These are phyloP conservation scores for Asterochloris sp. DNA, from an alignment of 139 green algal genomes.

Conservation along the genomic window DNA sequence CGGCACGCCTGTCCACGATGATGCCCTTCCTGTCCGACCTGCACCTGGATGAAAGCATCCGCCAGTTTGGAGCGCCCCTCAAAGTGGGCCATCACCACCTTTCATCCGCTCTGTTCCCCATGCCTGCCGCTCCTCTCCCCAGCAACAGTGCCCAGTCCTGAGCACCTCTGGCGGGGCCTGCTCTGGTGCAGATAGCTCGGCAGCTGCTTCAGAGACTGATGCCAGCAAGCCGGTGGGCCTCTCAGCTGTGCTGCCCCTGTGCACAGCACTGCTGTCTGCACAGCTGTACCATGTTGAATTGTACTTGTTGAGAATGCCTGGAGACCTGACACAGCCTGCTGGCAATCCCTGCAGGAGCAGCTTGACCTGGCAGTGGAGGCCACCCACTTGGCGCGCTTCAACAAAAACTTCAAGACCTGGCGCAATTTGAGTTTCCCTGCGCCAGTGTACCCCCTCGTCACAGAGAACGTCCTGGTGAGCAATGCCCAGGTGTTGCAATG, in stretches of 20 bases:
- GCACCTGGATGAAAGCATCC: conserved; percentile 87
- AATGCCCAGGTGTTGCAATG: no score
- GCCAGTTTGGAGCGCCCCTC: conserved; percentile 94
- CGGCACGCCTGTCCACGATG: conserved; percentile 52
- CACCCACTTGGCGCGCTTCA: conserved; percentile 65
- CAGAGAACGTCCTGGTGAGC: conserved; percentile 70
- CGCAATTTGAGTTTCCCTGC: conserved; percentile 61
- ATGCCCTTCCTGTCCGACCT: conserved; percentile 64
- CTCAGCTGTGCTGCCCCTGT: not conserved
- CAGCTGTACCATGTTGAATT: not conserved
- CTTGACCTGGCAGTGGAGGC: conserved; percentile 81
- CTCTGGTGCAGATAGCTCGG: no score
- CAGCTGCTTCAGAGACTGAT: no score
- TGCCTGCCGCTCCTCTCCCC: no score
- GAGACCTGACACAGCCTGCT: not conserved
- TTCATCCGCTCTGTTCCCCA: no score
- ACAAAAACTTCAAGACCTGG: conserved; percentile 73
- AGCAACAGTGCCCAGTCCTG: no score
- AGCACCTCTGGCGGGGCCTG: not conserved
- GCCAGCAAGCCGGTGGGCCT: no score
- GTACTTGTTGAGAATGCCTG: not conserved
- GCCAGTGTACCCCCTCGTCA: conserved; percentile 79
- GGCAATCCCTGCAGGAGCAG: conserved; percentile 55
- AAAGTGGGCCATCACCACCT: not conserved
- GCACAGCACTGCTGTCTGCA: not conserved